phyloP scores from a whole-genome alignment of 345 rosid species.

The Mercurialis annua region DNA sequence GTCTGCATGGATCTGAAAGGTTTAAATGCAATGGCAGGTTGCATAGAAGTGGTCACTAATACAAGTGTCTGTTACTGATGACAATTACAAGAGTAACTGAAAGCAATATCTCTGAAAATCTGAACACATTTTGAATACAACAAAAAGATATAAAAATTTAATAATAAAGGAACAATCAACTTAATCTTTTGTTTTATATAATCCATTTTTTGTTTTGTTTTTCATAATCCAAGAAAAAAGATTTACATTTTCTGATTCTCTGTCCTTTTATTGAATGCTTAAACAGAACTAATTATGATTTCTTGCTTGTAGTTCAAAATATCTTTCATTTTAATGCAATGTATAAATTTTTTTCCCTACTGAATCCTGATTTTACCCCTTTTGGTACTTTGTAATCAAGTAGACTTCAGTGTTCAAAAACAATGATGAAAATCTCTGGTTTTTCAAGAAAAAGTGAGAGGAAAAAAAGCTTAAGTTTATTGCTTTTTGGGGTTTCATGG shows the following conservation, averaged over 20 bases:
- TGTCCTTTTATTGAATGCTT: conserved; percentile 9
- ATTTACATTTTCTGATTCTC: background rate
- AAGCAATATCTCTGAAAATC: conserved; percentile 27
- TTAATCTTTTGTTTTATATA: conserved; percentile 12
- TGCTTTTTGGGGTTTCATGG: conserved; percentile 19
- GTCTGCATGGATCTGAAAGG: conserved; percentile 37
- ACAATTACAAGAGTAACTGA: conserved; percentile 29
- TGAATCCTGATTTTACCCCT: background rate
- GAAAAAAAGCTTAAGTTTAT: background rate
- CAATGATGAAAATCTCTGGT: conserved; percentile 23
- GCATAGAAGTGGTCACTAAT: conserved; percentile 34
- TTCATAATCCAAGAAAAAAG: conserved; percentile 10
- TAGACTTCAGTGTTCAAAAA: conserved; percentile 29
- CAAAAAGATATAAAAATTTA: background rate
- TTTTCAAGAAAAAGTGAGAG: conserved; percentile 20
- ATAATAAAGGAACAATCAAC: conserved; percentile 12
- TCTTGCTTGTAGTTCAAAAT: background rate
- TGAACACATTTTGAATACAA: conserved; percentile 21
- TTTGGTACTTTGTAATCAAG: conserved; percentile 21
- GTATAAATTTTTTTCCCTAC: background rate
- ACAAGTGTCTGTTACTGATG: conserved; percentile 25
- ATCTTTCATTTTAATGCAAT: background rate
- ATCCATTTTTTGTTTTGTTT: background rate
- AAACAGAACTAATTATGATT: background rate
- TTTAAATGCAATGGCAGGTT: conserved; percentile 38